These are phyloP conservation scores for Scleroderma bovista DNA, from an alignment of 768 basidiomycete species.

Conservation along the genomic window DNA sequence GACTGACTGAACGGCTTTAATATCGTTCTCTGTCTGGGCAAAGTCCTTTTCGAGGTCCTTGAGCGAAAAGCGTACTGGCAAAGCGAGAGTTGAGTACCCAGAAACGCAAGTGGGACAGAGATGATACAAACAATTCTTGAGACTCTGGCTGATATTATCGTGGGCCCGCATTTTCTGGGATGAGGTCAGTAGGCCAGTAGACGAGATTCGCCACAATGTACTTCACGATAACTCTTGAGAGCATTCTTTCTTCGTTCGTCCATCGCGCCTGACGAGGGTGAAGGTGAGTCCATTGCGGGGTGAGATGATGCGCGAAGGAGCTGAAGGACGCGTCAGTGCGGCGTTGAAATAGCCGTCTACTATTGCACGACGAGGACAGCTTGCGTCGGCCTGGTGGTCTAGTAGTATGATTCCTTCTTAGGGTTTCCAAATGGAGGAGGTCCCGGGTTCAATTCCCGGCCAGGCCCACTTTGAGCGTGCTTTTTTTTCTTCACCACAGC, in stretches of 20 bases:
- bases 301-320: constrained; percentile 6
- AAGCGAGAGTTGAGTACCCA: neutral
- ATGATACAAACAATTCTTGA: constrained; percentile 77
- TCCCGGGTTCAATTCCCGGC: constrained; percentile 58
- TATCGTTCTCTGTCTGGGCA: constrained; percentile 96
- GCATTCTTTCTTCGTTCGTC: constrained; percentile 72
- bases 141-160: constrained; percentile 75
- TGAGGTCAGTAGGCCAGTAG: constrained; percentile 1
- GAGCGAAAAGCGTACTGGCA: constrained; percentile 80
- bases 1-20: constrained; percentile 97
- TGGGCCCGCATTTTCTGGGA: constrained; percentile 91
- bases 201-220: constrained; percentile 21
- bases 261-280: constrained; percentile 54
- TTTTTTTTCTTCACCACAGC: neutral
- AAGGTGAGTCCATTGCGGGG: constrained; percentile 12
- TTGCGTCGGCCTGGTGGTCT: constrained; percentile 44
- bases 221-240: constrained; percentile 72
- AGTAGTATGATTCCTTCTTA: constrained; percentile 53
- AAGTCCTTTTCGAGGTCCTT: constrained; percentile 86
- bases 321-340: constrained; percentile 23
- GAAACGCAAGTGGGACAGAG: neutral
- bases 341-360: neutral
- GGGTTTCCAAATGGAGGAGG: constrained; percentile 46
- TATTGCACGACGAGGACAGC: neutral
- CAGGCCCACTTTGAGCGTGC: constrained; percentile 32